Conservation (phyloP, 768 basidiomycete species). For the Panus rudis region DNA sequence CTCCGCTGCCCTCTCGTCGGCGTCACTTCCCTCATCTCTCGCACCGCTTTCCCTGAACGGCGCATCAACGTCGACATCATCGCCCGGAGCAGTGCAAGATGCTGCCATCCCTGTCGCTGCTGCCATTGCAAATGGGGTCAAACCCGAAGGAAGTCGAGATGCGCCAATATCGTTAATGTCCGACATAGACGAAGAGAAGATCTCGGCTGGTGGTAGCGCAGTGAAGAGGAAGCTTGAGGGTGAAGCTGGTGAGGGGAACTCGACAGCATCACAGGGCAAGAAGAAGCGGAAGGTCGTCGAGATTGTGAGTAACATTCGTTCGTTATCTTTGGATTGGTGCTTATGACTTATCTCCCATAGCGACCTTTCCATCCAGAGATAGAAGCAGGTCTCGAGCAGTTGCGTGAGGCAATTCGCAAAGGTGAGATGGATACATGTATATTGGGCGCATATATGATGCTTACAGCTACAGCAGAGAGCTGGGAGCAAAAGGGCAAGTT, state of each 20-base stretch:
- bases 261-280: constrained; percentile 23
- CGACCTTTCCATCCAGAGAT: constrained; percentile 67
- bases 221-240: constrained; percentile 21
- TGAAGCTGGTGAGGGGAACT: constrained; percentile 4
- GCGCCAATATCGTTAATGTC: constrained; percentile 37
- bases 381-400: constrained; percentile 49
- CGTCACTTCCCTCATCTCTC: constrained; percentile 11
- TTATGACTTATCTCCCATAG: constrained; percentile 25
- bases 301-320: constrained; percentile 34
- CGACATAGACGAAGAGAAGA: constrained; percentile 32
- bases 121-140: constrained; percentile 16
- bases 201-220: constrained; percentile 1
- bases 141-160: constrained; percentile 40
- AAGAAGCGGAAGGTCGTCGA: constrained; percentile 76
- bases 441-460: background rate
- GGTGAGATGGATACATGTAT: constrained; percentile 30
- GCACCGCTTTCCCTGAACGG: constrained; percentile 7
- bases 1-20: constrained; percentile 19
- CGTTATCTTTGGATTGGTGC: background rate
- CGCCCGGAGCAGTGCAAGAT: background rate
- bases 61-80: background rate
- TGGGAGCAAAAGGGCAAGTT: constrained; percentile 88
- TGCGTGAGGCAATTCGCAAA: constrained; percentile 53
- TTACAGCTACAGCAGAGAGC: constrained; percentile 39
- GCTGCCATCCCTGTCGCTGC: background rate